A percentile compares a stretch with the other conserved stretches of the same genome.
Evolutionary conservation across 176 grass and related monocot genomes (phyloP).

Genomic region (Dendrocalamus sinicus): DNA sequence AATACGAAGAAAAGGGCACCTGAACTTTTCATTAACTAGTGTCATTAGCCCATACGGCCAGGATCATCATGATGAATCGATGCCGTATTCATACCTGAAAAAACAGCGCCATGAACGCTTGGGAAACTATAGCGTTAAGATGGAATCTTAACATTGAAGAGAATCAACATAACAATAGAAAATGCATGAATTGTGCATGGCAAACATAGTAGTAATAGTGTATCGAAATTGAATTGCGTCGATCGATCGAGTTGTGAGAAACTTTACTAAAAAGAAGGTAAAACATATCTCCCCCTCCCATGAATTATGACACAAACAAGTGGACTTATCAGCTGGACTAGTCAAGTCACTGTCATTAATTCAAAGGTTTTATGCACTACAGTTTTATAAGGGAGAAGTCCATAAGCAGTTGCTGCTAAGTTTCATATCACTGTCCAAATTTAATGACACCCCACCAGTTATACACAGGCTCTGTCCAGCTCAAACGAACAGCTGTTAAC

Average conservation of each 20-base stretch:
- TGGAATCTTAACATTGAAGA: not conserved
- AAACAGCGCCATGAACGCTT: not conserved
- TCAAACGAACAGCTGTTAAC: conserved; percentile 42
- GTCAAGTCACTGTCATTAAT: conserved; percentile 22
- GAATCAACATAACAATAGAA: not conserved
- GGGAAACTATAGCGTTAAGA: not conserved
- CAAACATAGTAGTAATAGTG: not conserved
- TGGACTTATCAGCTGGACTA: conserved; percentile 16
- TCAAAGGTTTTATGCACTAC: conserved; percentile 15
- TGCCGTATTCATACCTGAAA: not conserved
- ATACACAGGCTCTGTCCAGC: conserved; percentile 30
- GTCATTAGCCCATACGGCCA: conserved; percentile 12
- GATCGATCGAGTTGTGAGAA: not conserved
- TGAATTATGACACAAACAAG: not conserved
- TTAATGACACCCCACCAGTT: conserved; percentile 25
- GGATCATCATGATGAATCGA: conserved; percentile 14
- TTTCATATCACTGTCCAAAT: conserved; percentile 35
- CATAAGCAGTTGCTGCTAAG: conserved; percentile 3
- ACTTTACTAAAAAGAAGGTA: not conserved
- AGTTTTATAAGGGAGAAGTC: not conserved
- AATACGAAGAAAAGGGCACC: not conserved
- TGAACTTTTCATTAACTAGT: conserved; percentile 24
- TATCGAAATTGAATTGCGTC: not conserved
- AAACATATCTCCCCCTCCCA: not conserved
- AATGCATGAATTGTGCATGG: not conserved